phyloP scores from a whole-genome alignment of 208 protist species.

The Phytomonas sp. region DNA sequence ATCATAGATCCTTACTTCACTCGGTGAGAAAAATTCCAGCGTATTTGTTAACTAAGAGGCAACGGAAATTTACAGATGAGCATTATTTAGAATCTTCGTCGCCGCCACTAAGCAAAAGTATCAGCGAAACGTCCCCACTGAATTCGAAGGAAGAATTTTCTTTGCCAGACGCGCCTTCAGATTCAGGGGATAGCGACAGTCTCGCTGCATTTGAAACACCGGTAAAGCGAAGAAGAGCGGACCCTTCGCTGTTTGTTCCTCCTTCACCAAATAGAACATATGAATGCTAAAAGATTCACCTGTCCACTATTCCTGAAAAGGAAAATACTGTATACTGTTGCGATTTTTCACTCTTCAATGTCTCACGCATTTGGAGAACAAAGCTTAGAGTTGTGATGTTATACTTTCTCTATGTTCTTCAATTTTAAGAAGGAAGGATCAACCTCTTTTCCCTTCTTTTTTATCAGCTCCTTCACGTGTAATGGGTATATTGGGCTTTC shows the following conservation, averaged over 20 bases:
- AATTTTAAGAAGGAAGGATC: constrained; percentile 3
- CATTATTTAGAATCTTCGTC: background rate
- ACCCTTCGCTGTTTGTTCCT: constrained; percentile 17
- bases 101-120: background rate
- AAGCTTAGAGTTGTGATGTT: background rate
- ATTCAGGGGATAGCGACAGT: constrained; percentile 11
- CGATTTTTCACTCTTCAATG: background rate
- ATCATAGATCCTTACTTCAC: background rate
- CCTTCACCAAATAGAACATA: constrained; percentile 27
- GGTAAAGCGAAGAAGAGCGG: constrained; percentile 20
- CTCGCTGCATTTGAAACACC: constrained; percentile 30
- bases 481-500: background rate
- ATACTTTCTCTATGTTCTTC: constrained; percentile 4
- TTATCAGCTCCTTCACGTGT: background rate
- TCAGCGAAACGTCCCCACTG: background rate
- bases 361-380: background rate
- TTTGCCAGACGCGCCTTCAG: background rate
- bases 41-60: background rate
- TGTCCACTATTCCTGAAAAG: constrained; percentile 5
- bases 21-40: background rate
- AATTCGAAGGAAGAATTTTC: background rate
- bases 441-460: constrained; percentile 15
- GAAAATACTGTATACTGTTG: background rate
- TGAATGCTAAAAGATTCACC: background rate
- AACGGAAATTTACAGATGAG: background rate